phyloP scores from a whole-genome alignment of 129 eudicot genomes.

The Artemisia annua region DNA sequence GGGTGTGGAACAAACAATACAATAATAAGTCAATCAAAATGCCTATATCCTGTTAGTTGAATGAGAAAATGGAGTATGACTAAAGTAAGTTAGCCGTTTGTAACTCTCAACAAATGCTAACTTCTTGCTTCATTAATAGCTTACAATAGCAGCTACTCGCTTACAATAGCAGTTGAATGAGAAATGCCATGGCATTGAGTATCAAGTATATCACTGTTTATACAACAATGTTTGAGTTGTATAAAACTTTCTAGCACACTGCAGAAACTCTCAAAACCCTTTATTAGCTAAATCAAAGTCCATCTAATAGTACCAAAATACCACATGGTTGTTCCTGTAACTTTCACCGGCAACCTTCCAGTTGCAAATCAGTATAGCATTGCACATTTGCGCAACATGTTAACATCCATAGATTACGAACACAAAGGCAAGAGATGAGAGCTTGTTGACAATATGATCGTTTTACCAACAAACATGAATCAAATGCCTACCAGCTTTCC shows the following conservation, averaged over 20 bases:
- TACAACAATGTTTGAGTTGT: too few relatives aligned
- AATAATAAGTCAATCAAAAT: background rate
- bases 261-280: too few relatives aligned
- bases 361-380: too few relatives aligned
- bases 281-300: too few relatives aligned
- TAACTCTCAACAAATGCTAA: background rate
- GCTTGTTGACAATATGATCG: background rate
- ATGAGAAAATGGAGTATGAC: too few relatives aligned
- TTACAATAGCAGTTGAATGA: too few relatives aligned
- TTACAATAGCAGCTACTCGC: background rate
- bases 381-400: too few relatives aligned
- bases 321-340: background rate
- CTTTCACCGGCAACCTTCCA: background rate
- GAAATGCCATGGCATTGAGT: too few relatives aligned
- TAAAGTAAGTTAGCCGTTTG: too few relatives aligned
- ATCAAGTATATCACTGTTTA: too few relatives aligned
- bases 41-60: background rate
- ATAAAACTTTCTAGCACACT: too few relatives aligned
- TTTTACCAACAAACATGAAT: background rate
- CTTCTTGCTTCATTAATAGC: background rate
- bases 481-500: background rate
- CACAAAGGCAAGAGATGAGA: background rate
- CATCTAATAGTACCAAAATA: too few relatives aligned
- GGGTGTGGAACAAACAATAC: background rate
- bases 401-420: background rate